Percentiles rank a stretch among this genome's conserved stretches.
phyloP scores from a whole-genome alignment of 2,329 filamentous ascomycete species.

The Domatiomyces globalis region DNA sequence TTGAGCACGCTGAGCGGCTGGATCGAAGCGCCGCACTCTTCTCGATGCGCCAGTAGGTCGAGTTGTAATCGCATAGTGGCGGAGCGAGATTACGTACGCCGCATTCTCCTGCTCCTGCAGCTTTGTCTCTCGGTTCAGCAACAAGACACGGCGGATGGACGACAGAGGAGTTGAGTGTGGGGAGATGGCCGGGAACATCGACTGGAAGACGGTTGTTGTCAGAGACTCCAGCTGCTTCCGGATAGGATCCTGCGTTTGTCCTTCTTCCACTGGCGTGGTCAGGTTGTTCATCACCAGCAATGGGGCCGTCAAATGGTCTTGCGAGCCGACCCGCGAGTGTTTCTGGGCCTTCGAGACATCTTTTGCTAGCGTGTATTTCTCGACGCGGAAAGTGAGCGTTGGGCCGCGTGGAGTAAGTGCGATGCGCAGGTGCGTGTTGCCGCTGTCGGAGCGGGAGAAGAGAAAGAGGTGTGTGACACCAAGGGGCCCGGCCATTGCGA shows the following conservation, averaged over 20 bases:
- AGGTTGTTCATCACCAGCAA: constrained; percentile 99
- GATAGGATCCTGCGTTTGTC: constrained; percentile 50
- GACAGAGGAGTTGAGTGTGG: constrained; percentile 78
- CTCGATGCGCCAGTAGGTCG: constrained; percentile 73
- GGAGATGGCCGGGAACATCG: constrained; percentile 88
- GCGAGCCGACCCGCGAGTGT: constrained; percentile 55
- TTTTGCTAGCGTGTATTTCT: constrained; percentile 86
- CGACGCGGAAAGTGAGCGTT: constrained; percentile 84
- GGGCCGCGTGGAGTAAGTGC: constrained; percentile 80
- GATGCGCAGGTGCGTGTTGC: constrained; percentile 84
- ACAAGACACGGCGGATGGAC: constrained; percentile 80
- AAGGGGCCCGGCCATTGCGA: constrained; percentile 85
- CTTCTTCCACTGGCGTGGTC: constrained; percentile 46
- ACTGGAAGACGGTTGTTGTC: constrained; percentile 87
- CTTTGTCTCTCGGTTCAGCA: constrained; percentile 64
- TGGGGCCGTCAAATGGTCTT: constrained; percentile 68
- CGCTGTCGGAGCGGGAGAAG: constrained; percentile 76
- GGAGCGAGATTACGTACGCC: constrained; percentile 69
- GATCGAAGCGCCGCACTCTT: constrained; percentile 67
- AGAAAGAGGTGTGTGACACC: constrained; percentile 86
- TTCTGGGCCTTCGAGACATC: constrained; percentile 75
- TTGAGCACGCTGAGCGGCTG: constrained; percentile 63
- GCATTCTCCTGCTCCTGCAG: constrained; percentile 36
- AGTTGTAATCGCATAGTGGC: constrained; percentile 92
- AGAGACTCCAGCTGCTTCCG: constrained; percentile 89